These are phyloP conservation scores for Penstemon barbatus DNA, from an alignment of 257 asterid species.

Conservation along the genomic window DNA sequence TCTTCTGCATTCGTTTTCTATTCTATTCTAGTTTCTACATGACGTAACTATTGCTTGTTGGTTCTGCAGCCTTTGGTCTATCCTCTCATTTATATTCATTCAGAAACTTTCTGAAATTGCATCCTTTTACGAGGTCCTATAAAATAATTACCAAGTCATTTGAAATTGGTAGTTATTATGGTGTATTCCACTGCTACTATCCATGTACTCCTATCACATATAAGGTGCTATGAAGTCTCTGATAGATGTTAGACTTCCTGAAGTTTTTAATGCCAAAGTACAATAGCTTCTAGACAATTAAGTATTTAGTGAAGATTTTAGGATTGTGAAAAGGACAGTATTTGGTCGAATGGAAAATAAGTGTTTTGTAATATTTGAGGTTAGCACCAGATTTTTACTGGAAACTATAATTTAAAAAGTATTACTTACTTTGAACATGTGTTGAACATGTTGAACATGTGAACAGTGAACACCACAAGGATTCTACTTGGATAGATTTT, in stretches of 20 bases:
- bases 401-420: not conserved
- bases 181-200: too few relatives aligned
- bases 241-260: conserved; percentile 11
- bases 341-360: not conserved
- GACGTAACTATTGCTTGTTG: too few relatives aligned
- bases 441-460: too few relatives aligned
- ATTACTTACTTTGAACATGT: not conserved
- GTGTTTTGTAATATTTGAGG: not conserved
- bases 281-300: conserved; percentile 2
- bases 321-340: conserved; percentile 5
- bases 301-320: not conserved
- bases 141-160: conserved; percentile 7
- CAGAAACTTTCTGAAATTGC: too few relatives aligned
- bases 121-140: not conserved
- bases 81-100: too few relatives aligned
- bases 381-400: not conserved
- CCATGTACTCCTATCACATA: not conserved
- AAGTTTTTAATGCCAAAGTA: conserved; percentile 7
- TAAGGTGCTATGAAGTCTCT: conserved; percentile 10
- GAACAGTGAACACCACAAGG: not conserved
- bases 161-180: not conserved
- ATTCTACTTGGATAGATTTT: not conserved
- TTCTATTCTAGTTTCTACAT: too few relatives aligned
- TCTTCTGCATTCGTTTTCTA: too few relatives aligned
- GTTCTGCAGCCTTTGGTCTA: too few relatives aligned